phyloP scores from a whole-genome alignment of 2,329 filamentous ascomycete genomes.

The Sporothrix pseudoabietina region DNA sequence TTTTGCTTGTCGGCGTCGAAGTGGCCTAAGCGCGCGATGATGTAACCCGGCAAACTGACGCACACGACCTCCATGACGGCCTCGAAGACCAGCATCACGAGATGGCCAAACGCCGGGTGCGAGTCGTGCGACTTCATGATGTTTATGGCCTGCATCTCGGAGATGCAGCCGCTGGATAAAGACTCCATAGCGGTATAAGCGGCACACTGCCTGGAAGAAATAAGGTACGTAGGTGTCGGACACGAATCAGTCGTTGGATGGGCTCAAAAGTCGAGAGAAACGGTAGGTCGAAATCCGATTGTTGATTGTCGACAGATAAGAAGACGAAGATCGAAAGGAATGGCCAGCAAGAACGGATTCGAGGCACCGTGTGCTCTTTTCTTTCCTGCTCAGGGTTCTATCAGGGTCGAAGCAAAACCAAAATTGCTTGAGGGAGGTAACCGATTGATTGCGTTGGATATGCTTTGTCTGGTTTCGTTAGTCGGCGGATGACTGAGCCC shows the following conservation, averaged over 20 bases:
- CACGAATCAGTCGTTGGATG: background rate
- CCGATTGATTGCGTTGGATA: background rate
- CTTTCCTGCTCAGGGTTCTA: background rate
- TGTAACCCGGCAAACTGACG: slow-evolving; percentile 90
- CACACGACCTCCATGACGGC: slow-evolving; percentile 94
- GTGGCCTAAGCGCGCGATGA: slow-evolving; percentile 84
- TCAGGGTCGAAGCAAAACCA: background rate
- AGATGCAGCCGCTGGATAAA: slow-evolving; percentile 27
- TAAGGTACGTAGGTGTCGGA: background rate
- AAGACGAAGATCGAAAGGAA: background rate
- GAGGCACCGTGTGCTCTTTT: background rate
- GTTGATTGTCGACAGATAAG: background rate
- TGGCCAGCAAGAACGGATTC: background rate
- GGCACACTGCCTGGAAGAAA: slow-evolving; percentile 3
- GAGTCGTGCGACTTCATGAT: slow-evolving; percentile 50
- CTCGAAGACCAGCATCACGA: slow-evolving; percentile 85
- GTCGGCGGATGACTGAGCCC: slow-evolving; percentile 17
- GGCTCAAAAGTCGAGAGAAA: background rate
- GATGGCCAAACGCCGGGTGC: slow-evolving; percentile 67
- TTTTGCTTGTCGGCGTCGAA: slow-evolving; percentile 97
- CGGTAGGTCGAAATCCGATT: background rate
- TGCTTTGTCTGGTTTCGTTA: background rate
- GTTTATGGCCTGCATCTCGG: slow-evolving; percentile 42
- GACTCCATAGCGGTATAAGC: slow-evolving; percentile 20
- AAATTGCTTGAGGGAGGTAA: background rate